phyloP scores from a whole-genome alignment of 73 alveolate genomes.

The Stentor coeruleus region DNA sequence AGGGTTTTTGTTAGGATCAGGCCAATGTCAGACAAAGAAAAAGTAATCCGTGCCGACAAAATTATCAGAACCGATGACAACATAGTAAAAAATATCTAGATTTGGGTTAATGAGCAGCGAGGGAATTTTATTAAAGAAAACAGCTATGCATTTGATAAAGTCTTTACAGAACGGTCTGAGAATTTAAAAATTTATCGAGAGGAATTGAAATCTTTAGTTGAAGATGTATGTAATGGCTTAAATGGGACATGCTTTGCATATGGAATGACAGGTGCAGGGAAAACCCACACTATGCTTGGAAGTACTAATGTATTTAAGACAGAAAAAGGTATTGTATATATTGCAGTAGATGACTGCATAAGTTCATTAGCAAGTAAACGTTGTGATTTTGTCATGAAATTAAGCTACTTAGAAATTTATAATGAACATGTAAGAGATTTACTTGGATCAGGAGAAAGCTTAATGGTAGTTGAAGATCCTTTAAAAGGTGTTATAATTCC shows the following conservation, averaged over 20 bases:
- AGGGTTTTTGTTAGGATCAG: slow-evolving; percentile 6
- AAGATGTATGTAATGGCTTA: slow-evolving; percentile 63
- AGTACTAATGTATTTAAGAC: slow-evolving; percentile 28
- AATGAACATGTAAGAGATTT: slow-evolving; percentile 94
- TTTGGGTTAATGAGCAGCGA: slow-evolving; percentile 14
- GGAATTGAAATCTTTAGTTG: slow-evolving; percentile 63
- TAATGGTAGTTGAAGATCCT: slow-evolving; percentile 87
- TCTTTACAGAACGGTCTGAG: slow-evolving; percentile 61
- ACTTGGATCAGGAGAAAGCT: slow-evolving; percentile 57
- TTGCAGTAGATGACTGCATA: slow-evolving; percentile 84
- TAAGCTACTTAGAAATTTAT: slow-evolving; percentile 91
- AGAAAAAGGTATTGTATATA: slow-evolving; percentile 47
- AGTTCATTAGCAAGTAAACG: slow-evolving; percentile 58
- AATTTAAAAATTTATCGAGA: slow-evolving; percentile 66
- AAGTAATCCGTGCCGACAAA: neutral
- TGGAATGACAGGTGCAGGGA: slow-evolving; percentile 94
- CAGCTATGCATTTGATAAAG: slow-evolving; percentile 73
- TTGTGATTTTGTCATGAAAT: slow-evolving; percentile 66
- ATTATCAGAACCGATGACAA: neutral
- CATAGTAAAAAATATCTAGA: no score
- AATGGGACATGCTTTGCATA: slow-evolving; percentile 91
- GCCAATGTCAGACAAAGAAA: neutral
- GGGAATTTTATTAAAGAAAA: slow-evolving; percentile 39
- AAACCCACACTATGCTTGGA: slow-evolving; percentile 89
- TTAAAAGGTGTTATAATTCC: slow-evolving; percentile 85